These are phyloP conservation scores for Jasminum sambac DNA, from an alignment of 257 asterid genomes.

Conservation along the genomic window DNA sequence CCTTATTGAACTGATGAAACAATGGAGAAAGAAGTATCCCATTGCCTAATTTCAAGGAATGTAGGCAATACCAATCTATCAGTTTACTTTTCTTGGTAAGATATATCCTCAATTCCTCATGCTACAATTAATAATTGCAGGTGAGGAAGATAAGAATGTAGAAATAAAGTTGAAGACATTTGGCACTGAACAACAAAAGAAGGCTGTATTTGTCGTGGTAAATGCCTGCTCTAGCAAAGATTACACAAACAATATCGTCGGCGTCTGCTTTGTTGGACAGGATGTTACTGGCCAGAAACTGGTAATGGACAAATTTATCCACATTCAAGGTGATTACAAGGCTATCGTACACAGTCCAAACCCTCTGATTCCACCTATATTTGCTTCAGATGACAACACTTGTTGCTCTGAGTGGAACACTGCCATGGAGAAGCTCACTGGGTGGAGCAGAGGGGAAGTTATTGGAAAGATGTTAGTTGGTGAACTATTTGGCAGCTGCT, in stretches of 20 bases:
- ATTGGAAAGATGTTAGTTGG: conserved; percentile 81
- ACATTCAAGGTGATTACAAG: conserved; percentile 86
- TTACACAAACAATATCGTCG: conserved; percentile 64
- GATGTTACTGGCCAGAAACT: conserved; percentile 82
- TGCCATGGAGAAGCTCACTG: conserved; percentile 90
- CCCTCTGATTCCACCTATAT: conserved; percentile 89
- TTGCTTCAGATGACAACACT: conserved; percentile 83
- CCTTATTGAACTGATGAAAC: background rate
- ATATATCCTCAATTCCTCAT: background rate
- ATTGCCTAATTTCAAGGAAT: background rate
- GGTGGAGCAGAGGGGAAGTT: conserved; percentile 73
- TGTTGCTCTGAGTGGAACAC: conserved; percentile 94
- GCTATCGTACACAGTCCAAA: conserved; percentile 87
- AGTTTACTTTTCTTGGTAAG: background rate
- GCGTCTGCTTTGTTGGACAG: conserved; percentile 92
- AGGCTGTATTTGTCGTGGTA: conserved; percentile 71
- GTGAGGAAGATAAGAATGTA: conserved; percentile 77
- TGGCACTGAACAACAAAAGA: conserved; percentile 46
- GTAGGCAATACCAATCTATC: background rate
- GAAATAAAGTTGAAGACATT: conserved; percentile 72
- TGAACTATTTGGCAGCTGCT: conserved; percentile 75
- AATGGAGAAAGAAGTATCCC: background rate
- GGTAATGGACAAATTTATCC: conserved; percentile 86
- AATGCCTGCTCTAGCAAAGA: conserved; percentile 97
- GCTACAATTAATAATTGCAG: conserved; percentile 44